Percentiles rank a stretch among this genome's conserved stretches.
phyloP scores from a whole-genome alignment of 2,329 filamentous ascomycete genomes.

The Raffaelea albimanens region DNA sequence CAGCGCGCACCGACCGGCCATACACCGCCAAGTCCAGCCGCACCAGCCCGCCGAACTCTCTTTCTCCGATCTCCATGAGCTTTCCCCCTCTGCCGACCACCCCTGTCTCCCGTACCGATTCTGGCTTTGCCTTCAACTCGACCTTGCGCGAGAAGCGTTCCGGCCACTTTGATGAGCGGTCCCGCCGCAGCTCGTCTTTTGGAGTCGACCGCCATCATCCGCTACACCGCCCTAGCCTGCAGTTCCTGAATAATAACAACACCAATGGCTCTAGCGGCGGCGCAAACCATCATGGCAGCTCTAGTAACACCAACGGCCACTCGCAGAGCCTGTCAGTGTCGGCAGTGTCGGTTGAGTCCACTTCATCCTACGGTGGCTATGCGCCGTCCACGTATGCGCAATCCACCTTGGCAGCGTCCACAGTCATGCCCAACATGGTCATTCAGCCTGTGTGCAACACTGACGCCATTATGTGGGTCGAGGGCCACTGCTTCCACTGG shows the following conservation, averaged over 20 bases:
- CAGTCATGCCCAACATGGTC: constrained; percentile 77
- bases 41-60: constrained; percentile 52
- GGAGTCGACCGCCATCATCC: constrained; percentile 63
- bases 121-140: constrained; percentile 75
- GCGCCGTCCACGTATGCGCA: constrained; percentile 77
- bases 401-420: constrained; percentile 77
- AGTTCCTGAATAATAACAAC: constrained; percentile 55
- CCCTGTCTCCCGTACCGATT: constrained; percentile 81
- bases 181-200: constrained; percentile 90
- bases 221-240: constrained; percentile 59
- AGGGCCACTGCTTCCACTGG: constrained; percentile 73
- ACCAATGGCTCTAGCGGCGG: constrained; percentile 24
- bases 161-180: constrained; percentile 74
- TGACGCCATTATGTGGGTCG: constrained; percentile 72
- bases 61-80: constrained; percentile 68
- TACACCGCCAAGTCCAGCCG: constrained; percentile 59
- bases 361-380: constrained; percentile 65
- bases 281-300: neutral
- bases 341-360: constrained; percentile 50
- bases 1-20: neutral
- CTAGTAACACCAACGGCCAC: constrained; percentile 30
- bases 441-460: constrained; percentile 72
- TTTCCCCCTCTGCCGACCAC: constrained; percentile 71
- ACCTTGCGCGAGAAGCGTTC: constrained; percentile 91
- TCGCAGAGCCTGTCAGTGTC: constrained; percentile 50